These are phyloP conservation scores for Sabuloglossum arenarium DNA, from an alignment of 495 filamentous ascomycete species.

Conservation along the genomic window DNA sequence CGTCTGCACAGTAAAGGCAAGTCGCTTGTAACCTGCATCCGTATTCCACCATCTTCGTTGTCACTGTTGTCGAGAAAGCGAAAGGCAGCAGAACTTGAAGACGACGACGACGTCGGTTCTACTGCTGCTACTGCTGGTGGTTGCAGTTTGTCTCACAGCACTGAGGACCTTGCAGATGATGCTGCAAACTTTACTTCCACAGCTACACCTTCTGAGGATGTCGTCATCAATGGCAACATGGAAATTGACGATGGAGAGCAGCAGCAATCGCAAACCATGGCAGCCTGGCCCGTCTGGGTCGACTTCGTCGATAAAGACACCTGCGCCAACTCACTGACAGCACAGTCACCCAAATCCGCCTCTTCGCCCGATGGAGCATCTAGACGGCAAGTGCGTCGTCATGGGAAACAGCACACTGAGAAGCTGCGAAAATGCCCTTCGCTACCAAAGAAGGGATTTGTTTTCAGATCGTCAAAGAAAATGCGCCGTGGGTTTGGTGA, in stretches of 20 bases:
- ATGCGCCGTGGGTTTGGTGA: not conserved
- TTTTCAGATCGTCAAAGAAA: not conserved
- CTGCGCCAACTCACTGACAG: not conserved
- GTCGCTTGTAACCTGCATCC: not conserved
- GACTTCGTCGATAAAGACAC: not conserved
- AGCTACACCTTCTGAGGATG: not conserved
- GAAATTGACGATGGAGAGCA: not conserved
- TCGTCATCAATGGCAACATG: not conserved
- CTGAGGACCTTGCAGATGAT: not conserved
- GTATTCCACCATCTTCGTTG: not conserved
- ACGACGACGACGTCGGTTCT: not conserved
- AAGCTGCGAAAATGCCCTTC: not conserved
- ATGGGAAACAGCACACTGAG: not conserved
- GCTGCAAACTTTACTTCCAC: not conserved
- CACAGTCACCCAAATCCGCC: not conserved
- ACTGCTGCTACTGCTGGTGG: not conserved
- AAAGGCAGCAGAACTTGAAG: not conserved
- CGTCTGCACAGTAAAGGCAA: not conserved
- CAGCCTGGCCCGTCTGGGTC: not conserved
- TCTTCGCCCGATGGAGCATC: not conserved
- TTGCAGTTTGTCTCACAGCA: not conserved
- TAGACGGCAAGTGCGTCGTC: not conserved
- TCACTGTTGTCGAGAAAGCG: not conserved
- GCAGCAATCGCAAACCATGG: not conserved
- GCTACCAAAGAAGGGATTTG: not conserved